phyloP scores from a whole-genome alignment of 139 green algal genomes.

The Raphidocelis subcapitata region DNA sequence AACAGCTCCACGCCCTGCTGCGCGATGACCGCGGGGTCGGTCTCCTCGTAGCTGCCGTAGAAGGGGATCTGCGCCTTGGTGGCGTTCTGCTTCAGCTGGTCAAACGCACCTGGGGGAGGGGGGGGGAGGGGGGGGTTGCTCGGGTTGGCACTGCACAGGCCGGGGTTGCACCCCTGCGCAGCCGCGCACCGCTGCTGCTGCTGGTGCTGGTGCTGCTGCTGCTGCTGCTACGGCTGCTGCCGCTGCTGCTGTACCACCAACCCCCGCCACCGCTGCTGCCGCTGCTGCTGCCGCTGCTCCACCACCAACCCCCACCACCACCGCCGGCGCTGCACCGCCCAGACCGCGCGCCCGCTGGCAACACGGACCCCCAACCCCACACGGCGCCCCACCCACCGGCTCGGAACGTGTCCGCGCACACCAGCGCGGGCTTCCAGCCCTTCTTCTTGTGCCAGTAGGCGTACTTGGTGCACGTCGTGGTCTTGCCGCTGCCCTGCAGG shows the following conservation, averaged over 20 bases:
- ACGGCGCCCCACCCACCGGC: slow-evolving; percentile 57
- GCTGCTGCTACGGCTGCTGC: too few relatives aligned
- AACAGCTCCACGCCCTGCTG: slow-evolving; percentile 90
- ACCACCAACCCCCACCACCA: not conserved
- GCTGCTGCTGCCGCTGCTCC: not conserved
- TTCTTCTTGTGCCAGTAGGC: slow-evolving; percentile 95
- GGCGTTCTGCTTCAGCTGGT: slow-evolving; percentile 99
- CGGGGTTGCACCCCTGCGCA: too few relatives aligned
- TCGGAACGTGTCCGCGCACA: slow-evolving; percentile 98
- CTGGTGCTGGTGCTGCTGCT: too few relatives aligned
- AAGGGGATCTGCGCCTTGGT: slow-evolving; percentile 93
- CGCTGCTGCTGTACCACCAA: not conserved
- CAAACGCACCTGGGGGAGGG: slow-evolving; percentile 84
- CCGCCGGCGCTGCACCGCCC: too few relatives aligned
- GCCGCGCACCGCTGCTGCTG: not conserved
- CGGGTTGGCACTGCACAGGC: too few relatives aligned
- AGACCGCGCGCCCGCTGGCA: too few relatives aligned
- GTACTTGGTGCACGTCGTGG: slow-evolving; percentile 99
- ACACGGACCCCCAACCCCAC: not conserved
- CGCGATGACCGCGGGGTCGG: slow-evolving; percentile 93
- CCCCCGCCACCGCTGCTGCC: not conserved
- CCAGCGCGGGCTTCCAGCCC: slow-evolving; percentile 94
- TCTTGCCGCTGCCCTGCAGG: slow-evolving; percentile 93
- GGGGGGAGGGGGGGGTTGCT: too few relatives aligned
- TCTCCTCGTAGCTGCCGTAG: slow-evolving; percentile 94